phyloP scores from a whole-genome alignment of 495 filamentous ascomycete species.

The Cercophora newfieldiana region DNA sequence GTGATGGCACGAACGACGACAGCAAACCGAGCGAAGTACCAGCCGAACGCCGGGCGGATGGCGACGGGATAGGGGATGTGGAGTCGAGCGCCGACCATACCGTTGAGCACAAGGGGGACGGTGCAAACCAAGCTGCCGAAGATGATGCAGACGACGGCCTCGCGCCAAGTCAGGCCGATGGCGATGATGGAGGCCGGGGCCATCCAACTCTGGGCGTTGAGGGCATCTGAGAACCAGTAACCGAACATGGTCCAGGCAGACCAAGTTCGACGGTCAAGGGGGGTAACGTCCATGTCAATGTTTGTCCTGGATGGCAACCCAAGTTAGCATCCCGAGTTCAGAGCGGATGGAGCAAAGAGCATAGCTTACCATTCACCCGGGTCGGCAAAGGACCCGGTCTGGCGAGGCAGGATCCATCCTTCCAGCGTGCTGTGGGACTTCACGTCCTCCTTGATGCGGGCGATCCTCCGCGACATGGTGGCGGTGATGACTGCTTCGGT shows the following conservation, averaged over 20 bases:
- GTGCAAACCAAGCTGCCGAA: constrained; percentile 39
- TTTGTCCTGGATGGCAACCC: constrained; percentile 34
- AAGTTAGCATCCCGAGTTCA: background rate
- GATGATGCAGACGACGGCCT: constrained; percentile 44
- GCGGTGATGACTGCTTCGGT: background rate
- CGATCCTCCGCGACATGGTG: constrained; percentile 28
- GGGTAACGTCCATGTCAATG: constrained; percentile 48
- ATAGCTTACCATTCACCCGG: constrained; percentile 29
- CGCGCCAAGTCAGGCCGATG: constrained; percentile 51
- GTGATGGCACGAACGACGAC: constrained; percentile 45
- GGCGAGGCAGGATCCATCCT: constrained; percentile 45
- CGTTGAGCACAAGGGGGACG: constrained; percentile 50
- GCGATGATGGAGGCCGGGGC: constrained; percentile 48
- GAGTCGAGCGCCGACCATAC: constrained; percentile 46
- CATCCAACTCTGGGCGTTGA: constrained; percentile 47
- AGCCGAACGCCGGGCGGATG: constrained; percentile 45
- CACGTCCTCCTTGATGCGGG: constrained; percentile 29
- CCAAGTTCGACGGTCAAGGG: constrained; percentile 46
- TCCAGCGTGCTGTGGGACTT: constrained; percentile 34
- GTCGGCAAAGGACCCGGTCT: constrained; percentile 38
- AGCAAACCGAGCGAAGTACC: constrained; percentile 42
- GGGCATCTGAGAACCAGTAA: constrained; percentile 50
- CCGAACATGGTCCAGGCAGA: constrained; percentile 46
- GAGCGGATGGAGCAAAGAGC: background rate
- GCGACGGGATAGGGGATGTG: constrained; percentile 48